Evolutionary conservation across 352 stramenopile genomes (phyloP).

Genomic region (Phytophthora citrophthora): DNA sequence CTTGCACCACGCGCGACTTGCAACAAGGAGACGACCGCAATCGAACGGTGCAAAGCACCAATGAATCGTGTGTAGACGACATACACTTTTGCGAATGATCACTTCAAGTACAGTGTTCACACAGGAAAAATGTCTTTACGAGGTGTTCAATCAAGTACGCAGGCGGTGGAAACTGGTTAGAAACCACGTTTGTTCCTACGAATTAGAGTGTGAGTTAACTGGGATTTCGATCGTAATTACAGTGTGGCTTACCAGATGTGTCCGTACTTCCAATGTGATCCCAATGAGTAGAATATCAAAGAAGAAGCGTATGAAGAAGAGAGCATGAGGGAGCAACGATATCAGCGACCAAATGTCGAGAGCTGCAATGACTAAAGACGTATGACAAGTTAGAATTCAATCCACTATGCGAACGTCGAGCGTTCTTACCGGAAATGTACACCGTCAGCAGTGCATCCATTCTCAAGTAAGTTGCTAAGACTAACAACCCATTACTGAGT

Average conservation of each 20-base stretch:
- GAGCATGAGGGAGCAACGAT: constrained; percentile 58
- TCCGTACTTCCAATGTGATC: constrained; percentile 45
- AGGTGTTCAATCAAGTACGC: constrained; percentile 18
- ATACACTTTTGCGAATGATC: constrained; percentile 19
- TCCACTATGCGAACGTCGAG: not conserved
- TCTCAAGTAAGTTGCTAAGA: constrained; percentile 27
- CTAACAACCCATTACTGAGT: constrained; percentile 40
- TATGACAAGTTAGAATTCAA: not conserved
- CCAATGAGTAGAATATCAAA: constrained; percentile 56
- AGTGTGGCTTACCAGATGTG: constrained; percentile 46
- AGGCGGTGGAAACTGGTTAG: constrained; percentile 70
- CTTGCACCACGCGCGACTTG: constrained; percentile 16
- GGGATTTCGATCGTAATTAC: no score
- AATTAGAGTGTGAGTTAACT: not conserved
- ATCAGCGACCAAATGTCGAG: constrained; percentile 47
- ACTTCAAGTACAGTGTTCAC: no score
- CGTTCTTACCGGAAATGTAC: constrained; percentile 50
- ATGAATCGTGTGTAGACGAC: constrained; percentile 13
- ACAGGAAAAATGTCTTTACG: not conserved
- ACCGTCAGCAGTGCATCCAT: constrained; percentile 44
- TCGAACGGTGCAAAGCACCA: constrained; percentile 25
- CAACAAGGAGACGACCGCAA: constrained; percentile 27
- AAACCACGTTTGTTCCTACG: constrained; percentile 63
- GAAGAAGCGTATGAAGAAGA: constrained; percentile 66
- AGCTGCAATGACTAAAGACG: constrained; percentile 35